These are phyloP conservation scores for Amphicarpaea edgeworthii DNA, from an alignment of 306 rosid species.

Conservation along the genomic window DNA sequence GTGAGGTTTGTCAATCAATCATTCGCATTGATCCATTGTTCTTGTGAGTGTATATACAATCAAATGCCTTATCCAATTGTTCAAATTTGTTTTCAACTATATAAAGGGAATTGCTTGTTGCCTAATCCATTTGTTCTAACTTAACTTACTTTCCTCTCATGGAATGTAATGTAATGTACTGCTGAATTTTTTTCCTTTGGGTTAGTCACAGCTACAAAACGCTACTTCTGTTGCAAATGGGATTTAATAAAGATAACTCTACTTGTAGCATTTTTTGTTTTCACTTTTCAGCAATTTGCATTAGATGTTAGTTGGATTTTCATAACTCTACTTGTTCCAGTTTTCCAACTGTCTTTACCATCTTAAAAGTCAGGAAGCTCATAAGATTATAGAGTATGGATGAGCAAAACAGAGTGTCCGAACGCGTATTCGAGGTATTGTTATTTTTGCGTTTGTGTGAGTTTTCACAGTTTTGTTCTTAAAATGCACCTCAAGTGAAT, in stretches of 20 bases:
- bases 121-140: slow-evolving; percentile 26
- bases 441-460: too few species aligned
- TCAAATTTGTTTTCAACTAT: slow-evolving; percentile 22
- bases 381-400: background rate
- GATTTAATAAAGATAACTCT: background rate
- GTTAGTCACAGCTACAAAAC: background rate
- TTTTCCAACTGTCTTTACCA: background rate
- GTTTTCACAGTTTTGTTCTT: too few species aligned
- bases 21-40: slow-evolving; percentile 43
- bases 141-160: background rate
- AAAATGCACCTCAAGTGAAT: too few species aligned
- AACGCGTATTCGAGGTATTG: background rate
- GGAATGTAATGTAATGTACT: background rate
- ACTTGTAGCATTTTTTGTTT: too few species aligned
- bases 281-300: too few species aligned
- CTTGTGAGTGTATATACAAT: slow-evolving; percentile 60
- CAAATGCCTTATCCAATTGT: slow-evolving; percentile 30
- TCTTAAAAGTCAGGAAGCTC: background rate
- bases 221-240: background rate
- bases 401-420: background rate
- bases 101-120: slow-evolving; percentile 12
- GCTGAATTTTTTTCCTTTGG: background rate
- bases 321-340: too few species aligned
- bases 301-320: too few species aligned
- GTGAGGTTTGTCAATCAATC: slow-evolving; percentile 36